Percentiles rank a stretch among this genome's conserved stretches.
phyloP scores from a whole-genome alignment of 257 asterid genomes.

The Ballota nigra region DNA sequence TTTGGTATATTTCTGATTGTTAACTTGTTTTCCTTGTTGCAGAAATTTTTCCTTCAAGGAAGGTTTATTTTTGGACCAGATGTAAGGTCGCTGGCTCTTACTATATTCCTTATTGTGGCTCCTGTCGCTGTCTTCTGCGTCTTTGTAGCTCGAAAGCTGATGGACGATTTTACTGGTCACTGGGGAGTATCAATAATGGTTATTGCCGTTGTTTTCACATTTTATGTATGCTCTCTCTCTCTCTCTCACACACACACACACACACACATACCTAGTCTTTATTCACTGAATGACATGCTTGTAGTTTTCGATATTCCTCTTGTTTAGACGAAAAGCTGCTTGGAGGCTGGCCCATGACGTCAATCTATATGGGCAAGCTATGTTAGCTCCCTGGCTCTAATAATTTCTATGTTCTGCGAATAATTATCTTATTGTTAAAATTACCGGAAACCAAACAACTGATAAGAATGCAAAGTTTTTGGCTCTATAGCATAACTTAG shows the following conservation, averaged over 20 bases:
- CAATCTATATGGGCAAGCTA: not conserved
- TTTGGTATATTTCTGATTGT: conserved; percentile 14
- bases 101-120: conserved; percentile 81
- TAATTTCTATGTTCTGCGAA: not conserved
- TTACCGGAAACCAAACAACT: not conserved
- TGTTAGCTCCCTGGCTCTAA: not conserved
- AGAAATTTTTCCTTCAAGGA: conserved; percentile 83
- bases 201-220: conserved; percentile 63
- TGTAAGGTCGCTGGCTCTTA: conserved; percentile 80
- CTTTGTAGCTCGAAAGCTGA: conserved; percentile 85
- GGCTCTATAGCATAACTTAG: not conserved
- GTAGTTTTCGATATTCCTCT: not conserved
- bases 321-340: not conserved
- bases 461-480: not conserved
- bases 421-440: not conserved
- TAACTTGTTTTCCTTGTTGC: conserved; percentile 32
- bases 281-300: not conserved
- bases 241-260: not conserved
- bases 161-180: conserved; percentile 60
- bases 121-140: conserved; percentile 77
- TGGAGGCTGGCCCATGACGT: not conserved
- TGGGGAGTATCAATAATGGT: conserved; percentile 79
- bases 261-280: not conserved
- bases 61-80: conserved; percentile 96
- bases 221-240: conserved; percentile 52